These are phyloP conservation scores for Xylariaceae sp. DNA, from an alignment of 2,329 filamentous ascomycete species.

Conservation along the genomic window DNA sequence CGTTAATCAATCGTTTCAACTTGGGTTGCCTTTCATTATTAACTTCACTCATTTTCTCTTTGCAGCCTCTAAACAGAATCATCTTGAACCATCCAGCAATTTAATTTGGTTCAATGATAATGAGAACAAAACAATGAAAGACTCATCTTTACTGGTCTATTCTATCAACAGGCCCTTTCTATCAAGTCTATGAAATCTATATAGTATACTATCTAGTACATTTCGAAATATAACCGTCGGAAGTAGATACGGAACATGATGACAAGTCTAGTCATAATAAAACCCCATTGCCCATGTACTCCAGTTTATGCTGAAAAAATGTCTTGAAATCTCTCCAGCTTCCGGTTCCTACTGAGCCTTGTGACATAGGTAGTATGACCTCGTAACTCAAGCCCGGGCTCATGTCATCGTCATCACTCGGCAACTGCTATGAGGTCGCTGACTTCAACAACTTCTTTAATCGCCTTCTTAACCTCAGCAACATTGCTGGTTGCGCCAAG, in stretches of 20 bases:
- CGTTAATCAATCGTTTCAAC: background rate
- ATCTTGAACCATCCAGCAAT: background rate
- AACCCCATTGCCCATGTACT: background rate
- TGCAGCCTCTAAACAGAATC: background rate
- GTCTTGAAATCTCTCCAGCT: background rate
- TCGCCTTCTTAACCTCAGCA: slow-evolving; percentile 12
- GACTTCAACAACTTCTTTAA: slow-evolving; percentile 7
- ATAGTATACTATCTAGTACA: background rate
- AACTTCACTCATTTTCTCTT: background rate
- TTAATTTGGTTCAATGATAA: background rate
- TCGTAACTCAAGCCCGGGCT: background rate
- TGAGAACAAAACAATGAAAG: background rate
- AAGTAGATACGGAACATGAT: background rate
- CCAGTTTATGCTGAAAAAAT: background rate
- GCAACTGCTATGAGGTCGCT: slow-evolving; percentile 11
- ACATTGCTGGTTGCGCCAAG: slow-evolving; percentile 16
- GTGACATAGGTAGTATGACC: slow-evolving; percentile 5
- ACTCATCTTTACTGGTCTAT: background rate
- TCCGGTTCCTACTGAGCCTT: background rate
- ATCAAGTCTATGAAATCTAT: background rate
- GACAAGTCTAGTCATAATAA: background rate
- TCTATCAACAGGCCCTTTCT: background rate
- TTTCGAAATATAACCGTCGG: background rate
- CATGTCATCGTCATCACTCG: slow-evolving; percentile 5
- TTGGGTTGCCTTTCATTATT: background rate